Evolutionary conservation across 2,329 filamentous ascomycete species (phyloP), one percentile per base, ranked within the genome.

Genomic region (Claviceps cyperi): DNA sequence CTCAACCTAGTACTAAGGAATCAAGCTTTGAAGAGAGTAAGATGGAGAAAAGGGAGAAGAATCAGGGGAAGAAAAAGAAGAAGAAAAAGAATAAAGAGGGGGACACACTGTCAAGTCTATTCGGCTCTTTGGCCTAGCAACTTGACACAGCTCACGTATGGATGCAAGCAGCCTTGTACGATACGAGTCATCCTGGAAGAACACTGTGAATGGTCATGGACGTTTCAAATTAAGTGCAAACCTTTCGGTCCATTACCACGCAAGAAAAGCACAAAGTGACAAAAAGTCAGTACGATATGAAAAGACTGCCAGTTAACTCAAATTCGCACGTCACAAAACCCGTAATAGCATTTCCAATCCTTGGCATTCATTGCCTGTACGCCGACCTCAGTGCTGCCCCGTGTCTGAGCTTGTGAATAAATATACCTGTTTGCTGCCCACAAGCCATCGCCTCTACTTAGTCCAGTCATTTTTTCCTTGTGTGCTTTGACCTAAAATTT

Each of bases 101-200:
- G 5, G 79, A 89, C 60, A 83, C 78, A 41, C 84, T 91, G 50
- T 85, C 89, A 54, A 80, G 81, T 59, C 65, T 91, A 22, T 92
- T 92, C 59, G 74, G 73, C 48, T 75, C 75, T 9, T 64, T 86
- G 9, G 22, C 44, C 35, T 54, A 53, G 39, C 17, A 32, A 6
- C 37, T 4, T 13, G 21, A 11, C 24, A 8, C 28, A 15, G 28
- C 14, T 15, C 41, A 24, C 11, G 22, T 6, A 15, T 13, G 36
- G 3, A 43, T 21, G 7, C 28, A 22, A 36, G 14, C 13, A 35
- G 15, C 39, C 9, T 14, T 14, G 15, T 19, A 19, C 32, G 35
- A 9, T 19, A 17, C 13, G 19, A 15, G 19, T 38, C n/a, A 22
- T 32, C 28, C 9, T 14, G 11, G 17, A 11, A 17, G 13, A 32